Percentiles rank a stretch among this genome's conserved stretches.
These are phyloP conservation scores for Rhodotorula sp. DNA, from an alignment of 1,284 basidiomycete genomes.

Conservation along the genomic window DNA sequence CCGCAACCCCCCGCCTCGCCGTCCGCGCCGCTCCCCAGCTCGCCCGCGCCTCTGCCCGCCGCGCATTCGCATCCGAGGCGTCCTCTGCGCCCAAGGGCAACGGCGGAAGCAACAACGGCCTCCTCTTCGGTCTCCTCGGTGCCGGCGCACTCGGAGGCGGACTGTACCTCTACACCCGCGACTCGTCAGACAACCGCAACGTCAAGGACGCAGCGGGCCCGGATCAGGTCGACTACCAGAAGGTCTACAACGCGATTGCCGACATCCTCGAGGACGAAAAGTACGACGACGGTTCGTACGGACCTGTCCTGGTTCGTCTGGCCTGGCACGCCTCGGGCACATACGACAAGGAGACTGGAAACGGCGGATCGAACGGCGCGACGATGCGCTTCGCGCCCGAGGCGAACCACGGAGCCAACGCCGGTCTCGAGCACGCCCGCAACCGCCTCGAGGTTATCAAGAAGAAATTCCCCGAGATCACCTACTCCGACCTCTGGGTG, in stretches of 20 bases:
- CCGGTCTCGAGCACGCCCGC: slow-evolving; percentile 38
- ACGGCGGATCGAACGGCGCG: slow-evolving; percentile 34
- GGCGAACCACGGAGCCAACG: slow-evolving; percentile 43
- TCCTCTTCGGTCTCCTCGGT: slow-evolving; percentile 29
- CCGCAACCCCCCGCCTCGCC: slow-evolving; percentile 22
- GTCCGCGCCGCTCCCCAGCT: slow-evolving; percentile 5
- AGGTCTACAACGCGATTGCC: slow-evolving; percentile 80
- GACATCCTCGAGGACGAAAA: slow-evolving; percentile 62
- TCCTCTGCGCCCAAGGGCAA: neutral
- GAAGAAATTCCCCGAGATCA: slow-evolving; percentile 40
- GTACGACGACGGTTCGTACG: slow-evolving; percentile 91
- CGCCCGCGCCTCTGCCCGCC: slow-evolving; percentile 16
- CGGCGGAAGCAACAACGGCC: slow-evolving; percentile 18
- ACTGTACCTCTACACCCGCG: slow-evolving; percentile 22
- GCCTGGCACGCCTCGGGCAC: slow-evolving; percentile 78
- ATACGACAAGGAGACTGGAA: slow-evolving; percentile 58
- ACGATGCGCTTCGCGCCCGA: slow-evolving; percentile 45
- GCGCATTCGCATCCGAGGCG: slow-evolving; percentile 13
- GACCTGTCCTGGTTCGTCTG: slow-evolving; percentile 84
- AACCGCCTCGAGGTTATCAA: slow-evolving; percentile 41
- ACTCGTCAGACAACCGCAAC: slow-evolving; percentile 28
- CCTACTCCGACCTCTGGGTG: slow-evolving; percentile 39
- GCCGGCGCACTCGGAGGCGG: slow-evolving; percentile 38
- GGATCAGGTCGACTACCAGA: slow-evolving; percentile 41
- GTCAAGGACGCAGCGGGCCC: slow-evolving; percentile 36